Percentiles rank a stretch among this genome's conserved stretches.
phyloP scores from a whole-genome alignment of 2,329 filamentous ascomycete genomes.

The Colletotrichum endophyticum region DNA sequence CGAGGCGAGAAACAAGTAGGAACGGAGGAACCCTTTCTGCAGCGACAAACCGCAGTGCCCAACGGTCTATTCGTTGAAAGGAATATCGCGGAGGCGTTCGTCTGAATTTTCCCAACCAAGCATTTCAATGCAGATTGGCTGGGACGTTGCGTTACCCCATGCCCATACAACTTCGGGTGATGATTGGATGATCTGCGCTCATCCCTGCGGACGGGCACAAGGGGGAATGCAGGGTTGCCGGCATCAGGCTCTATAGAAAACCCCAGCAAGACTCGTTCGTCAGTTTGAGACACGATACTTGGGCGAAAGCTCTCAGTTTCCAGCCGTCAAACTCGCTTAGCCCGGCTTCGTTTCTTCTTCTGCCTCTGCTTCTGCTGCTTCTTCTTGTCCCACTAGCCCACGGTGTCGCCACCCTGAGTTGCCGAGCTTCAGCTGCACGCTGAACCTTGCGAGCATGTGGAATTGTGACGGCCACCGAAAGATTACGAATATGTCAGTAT shows the following conservation, averaged over 20 bases:
- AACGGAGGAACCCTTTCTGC: not conserved
- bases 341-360: not conserved
- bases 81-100: not conserved
- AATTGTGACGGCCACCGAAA: not conserved
- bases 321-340: not conserved
- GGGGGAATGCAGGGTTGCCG: not conserved
- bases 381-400: not conserved
- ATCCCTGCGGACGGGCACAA: constrained; percentile 3
- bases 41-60: not conserved
- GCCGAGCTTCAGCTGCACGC: not conserved
- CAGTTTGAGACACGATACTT: not conserved
- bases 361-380: too few species aligned
- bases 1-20: not conserved
- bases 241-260: not conserved
- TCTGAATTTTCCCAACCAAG: not conserved
- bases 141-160: not conserved
- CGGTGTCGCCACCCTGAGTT: not conserved
- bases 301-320: not conserved
- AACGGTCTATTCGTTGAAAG: not conserved
- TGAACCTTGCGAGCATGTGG: not conserved
- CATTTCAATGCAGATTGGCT: not conserved
- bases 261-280: not conserved
- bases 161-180: not conserved
- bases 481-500: not conserved
- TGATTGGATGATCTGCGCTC: not conserved